These are phyloP conservation scores for Sabuloglossum arenarium DNA, from an alignment of 495 filamentous ascomycete species.

Conservation along the genomic window DNA sequence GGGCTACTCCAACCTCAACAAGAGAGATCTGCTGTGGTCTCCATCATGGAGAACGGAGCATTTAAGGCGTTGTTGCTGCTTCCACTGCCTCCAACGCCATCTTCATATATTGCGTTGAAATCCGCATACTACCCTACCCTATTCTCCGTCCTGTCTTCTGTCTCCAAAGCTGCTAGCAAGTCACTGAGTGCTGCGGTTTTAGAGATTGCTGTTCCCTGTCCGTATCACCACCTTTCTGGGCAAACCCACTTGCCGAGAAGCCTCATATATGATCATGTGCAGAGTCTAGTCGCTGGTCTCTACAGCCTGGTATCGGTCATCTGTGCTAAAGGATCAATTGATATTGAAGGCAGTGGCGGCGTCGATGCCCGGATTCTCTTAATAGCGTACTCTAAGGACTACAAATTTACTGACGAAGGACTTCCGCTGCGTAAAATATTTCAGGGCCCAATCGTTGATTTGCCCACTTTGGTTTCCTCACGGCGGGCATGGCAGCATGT, in stretches of 20 bases:
- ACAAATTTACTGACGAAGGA: conserved; percentile 12
- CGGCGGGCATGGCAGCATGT: background rate
- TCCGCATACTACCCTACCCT: conserved; percentile 38
- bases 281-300: conserved; percentile 49
- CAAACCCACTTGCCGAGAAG: conserved; percentile 22
- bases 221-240: conserved; percentile 23
- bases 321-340: conserved; percentile 35
- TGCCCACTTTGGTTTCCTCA: background rate
- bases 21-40: background rate
- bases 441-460: conserved; percentile 1
- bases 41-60: background rate
- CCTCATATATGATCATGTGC: conserved; percentile 35
- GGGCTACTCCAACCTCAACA: background rate
- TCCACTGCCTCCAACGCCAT: background rate
- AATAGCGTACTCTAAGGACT: conserved; percentile 31
- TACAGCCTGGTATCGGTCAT: conserved; percentile 58
- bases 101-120: conserved; percentile 17
- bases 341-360: conserved; percentile 45
- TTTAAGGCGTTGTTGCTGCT: background rate
- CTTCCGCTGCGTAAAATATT: background rate
- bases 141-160: conserved; percentile 22
- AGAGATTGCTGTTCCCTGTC: conserved; percentile 31
- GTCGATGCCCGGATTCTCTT: conserved; percentile 63
- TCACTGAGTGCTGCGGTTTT: conserved; percentile 17
- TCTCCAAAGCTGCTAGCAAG: conserved; percentile 16